These are phyloP conservation scores for Zygnema circumcarinatum DNA, from an alignment of 139 green algal species.

Conservation along the genomic window DNA sequence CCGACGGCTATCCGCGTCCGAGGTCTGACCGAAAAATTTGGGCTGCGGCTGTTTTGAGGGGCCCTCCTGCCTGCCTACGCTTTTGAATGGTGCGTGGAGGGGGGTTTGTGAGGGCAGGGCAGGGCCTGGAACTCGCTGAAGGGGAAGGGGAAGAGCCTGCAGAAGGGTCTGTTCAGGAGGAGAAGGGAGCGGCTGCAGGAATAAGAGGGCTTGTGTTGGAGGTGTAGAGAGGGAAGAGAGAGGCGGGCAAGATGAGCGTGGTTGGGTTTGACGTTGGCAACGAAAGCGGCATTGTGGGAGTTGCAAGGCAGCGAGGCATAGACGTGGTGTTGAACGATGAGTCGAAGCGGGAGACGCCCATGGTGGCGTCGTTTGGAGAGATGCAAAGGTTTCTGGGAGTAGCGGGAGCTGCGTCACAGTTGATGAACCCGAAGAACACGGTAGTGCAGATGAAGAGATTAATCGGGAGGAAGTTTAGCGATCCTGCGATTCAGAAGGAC, in stretches of 20 bases:
- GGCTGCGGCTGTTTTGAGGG: too few species aligned
- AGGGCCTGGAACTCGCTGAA: too few species aligned
- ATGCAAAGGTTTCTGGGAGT: constrained; percentile 88
- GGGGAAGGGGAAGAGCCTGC: too few species aligned
- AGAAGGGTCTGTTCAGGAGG: too few species aligned
- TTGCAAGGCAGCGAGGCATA: constrained; percentile 85
- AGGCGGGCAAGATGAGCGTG: constrained; percentile 76
- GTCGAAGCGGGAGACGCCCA: constrained; percentile 89
- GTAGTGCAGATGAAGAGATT: constrained; percentile 92
- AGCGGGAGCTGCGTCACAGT: constrained; percentile 75
- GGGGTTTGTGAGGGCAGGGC: too few species aligned
- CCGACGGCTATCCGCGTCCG: too few species aligned
- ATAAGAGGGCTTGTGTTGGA: too few species aligned
- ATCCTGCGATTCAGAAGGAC: constrained; percentile 84
- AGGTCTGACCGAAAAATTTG: too few species aligned
- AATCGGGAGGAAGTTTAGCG: constrained; percentile 86
- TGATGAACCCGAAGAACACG: constrained; percentile 93
- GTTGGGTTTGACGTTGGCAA: constrained; percentile 93
- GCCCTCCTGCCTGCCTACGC: too few species aligned
- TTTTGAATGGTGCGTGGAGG: too few species aligned
- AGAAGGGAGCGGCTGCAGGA: too few species aligned
- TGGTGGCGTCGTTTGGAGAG: constrained; percentile 85
- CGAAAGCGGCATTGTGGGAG: constrained; percentile 80
- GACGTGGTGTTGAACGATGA: constrained; percentile 92
- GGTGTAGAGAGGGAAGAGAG: not conserved